These are phyloP conservation scores for Populus tomentosa DNA, from an alignment of 441 rosid genomes.

Conservation along the genomic window DNA sequence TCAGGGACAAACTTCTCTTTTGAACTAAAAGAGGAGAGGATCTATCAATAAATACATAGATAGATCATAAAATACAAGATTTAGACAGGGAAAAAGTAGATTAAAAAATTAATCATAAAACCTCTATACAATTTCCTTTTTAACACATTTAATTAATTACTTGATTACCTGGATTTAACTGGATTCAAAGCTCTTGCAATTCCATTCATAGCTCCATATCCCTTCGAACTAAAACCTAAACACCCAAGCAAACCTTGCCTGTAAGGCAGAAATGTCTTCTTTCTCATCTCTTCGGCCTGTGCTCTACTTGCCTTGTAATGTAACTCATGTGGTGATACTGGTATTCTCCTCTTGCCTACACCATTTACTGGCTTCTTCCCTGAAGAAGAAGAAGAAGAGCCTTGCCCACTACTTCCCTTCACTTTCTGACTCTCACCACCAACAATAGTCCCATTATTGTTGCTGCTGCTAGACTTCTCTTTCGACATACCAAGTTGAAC, in stretches of 20 bases:
- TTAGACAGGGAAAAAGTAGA: not conserved
- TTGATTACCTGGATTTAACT: conserved; percentile 71
- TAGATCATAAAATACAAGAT: conserved; percentile 1
- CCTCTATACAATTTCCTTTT: conserved; percentile 27
- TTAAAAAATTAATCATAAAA: conserved; percentile 7
- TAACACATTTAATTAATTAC: conserved; percentile 1
- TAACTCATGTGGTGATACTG: conserved; percentile 83
- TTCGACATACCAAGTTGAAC: conserved; percentile 10
- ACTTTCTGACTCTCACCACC: conserved; percentile 16
- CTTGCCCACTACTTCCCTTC: conserved; percentile 18
- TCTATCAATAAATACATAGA: conserved; percentile 10
- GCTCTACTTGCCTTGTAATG: conserved; percentile 90
- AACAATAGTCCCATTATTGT: not conserved
- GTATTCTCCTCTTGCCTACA: conserved; percentile 59
- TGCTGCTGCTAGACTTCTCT: conserved; percentile 12
- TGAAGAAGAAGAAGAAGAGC: conserved; percentile 1
- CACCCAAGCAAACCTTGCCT: conserved; percentile 91
- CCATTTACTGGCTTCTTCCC: conserved; percentile 67
- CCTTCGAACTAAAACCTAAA: conserved; percentile 90
- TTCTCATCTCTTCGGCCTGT: conserved; percentile 95
- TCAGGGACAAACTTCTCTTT: conserved; percentile 9
- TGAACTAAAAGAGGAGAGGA: not conserved
- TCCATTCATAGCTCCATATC: conserved; percentile 90
- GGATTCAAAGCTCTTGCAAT: conserved; percentile 88
- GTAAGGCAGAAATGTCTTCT: conserved; percentile 88